Percentiles rank a stretch among this genome's conserved stretches.
phyloP scores from a whole-genome alignment of 257 asterid species.

The Solanum paucissectum region DNA sequence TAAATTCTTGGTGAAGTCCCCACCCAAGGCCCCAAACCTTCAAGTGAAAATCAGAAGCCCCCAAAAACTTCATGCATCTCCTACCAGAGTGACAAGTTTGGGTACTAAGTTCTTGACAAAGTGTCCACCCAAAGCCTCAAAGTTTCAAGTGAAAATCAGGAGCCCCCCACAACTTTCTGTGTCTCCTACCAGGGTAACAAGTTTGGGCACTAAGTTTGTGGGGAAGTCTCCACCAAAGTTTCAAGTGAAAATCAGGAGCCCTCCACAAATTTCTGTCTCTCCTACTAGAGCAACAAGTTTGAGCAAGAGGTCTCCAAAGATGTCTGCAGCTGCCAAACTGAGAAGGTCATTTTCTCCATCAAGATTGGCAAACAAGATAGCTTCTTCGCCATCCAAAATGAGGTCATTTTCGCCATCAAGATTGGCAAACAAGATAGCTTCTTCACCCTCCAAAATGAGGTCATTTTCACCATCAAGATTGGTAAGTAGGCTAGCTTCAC shows the following conservation, averaged over 20 bases:
- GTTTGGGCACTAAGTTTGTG: constrained; percentile 21
- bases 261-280: constrained; percentile 29
- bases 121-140: constrained; percentile 38
- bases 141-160: constrained; percentile 44
- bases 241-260: constrained; percentile 45
- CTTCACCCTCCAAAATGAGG: constrained; percentile 20
- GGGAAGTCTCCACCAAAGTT: constrained; percentile 53
- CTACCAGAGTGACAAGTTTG: constrained; percentile 6
- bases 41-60: constrained; percentile 41
- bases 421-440: constrained; percentile 31
- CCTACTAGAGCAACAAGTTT: constrained; percentile 7
- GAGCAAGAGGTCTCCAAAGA: constrained; percentile 31
- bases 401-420: constrained; percentile 21
- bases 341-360: constrained; percentile 69
- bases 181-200: constrained; percentile 15
- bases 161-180: constrained; percentile 32
- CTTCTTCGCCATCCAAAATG: constrained; percentile 19
- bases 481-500: constrained; percentile 22
- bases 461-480: constrained; percentile 7
- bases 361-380: constrained; percentile 35
- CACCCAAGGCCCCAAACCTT: constrained; percentile 22
- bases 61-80: constrained; percentile 24
- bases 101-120: constrained; percentile 51
- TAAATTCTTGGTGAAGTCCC: constrained; percentile 79
- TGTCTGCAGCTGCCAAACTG: constrained; percentile 36